Conservation (phyloP, 2,329 filamentous ascomycete species). For the Colletotrichum falcatum region DNA sequence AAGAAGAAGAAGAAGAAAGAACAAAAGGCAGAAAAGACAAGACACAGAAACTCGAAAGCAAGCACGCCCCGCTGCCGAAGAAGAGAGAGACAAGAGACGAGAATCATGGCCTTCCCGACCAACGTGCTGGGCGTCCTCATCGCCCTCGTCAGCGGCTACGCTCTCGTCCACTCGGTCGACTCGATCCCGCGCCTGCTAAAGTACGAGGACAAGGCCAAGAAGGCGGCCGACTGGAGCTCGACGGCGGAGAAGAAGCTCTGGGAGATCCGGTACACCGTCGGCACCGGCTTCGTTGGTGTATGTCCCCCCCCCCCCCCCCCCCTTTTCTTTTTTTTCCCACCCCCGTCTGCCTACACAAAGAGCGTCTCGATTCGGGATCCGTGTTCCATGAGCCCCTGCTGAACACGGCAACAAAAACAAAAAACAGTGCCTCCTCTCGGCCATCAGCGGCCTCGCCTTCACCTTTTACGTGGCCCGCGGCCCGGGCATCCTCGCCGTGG, state of each 20-base stretch:
- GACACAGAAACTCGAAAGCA: neutral
- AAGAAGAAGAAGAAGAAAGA: neutral
- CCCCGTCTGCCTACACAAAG: no score
- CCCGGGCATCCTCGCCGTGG: slow-evolving; percentile 29
- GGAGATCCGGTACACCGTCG: slow-evolving; percentile 48
- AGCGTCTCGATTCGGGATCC: neutral
- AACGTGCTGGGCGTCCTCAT: slow-evolving; percentile 38
- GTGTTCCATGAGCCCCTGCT: neutral
- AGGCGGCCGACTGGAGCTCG: slow-evolving; percentile 48
- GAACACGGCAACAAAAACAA: neutral
- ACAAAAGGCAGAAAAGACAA: neutral
- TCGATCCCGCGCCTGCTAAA: slow-evolving; percentile 47
- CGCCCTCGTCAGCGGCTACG: slow-evolving; percentile 44
- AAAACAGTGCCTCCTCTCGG: slow-evolving; percentile 42
- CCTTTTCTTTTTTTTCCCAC: neutral
- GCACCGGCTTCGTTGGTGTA: slow-evolving; percentile 46
- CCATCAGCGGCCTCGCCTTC: slow-evolving; percentile 41
- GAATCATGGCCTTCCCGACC: slow-evolving; percentile 42
- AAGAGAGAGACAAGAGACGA: no score
- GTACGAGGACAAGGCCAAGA: slow-evolving; percentile 47
- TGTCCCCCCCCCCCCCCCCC: neutral
- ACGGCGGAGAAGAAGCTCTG: slow-evolving; percentile 45
- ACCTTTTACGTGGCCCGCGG: slow-evolving; percentile 36
- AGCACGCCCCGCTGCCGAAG: no score
- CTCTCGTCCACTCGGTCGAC: slow-evolving; percentile 43